Percentiles rank a stretch among this genome's conserved stretches.
These are phyloP conservation scores for Corniculantispora saksenae DNA, from an alignment of 2,329 filamentous ascomycete species.

Conservation along the genomic window DNA sequence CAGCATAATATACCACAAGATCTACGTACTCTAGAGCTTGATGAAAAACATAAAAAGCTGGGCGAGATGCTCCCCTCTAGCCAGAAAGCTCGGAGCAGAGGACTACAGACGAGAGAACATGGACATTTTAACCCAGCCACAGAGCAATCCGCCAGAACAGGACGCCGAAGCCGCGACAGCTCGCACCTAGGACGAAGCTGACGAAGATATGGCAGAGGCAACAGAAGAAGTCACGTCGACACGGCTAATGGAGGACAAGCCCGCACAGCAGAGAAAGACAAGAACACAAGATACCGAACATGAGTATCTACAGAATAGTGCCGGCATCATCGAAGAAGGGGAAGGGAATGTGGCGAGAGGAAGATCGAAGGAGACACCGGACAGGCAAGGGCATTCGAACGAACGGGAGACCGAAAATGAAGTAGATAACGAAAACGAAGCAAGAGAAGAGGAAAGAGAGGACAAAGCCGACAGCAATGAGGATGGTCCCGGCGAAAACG, in stretches of 20 bases:
- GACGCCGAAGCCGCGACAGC: not conserved
- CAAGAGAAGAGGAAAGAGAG: not conserved
- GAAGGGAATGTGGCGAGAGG: not conserved
- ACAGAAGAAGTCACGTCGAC: not conserved
- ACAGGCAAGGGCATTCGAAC: not conserved
- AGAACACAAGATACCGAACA: not conserved
- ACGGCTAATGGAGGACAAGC: not conserved
- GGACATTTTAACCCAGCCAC: not conserved
- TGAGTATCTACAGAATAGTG: not conserved
- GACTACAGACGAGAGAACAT: slow-evolving; percentile 2
- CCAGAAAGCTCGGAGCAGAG: not conserved
- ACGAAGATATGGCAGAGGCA: not conserved
- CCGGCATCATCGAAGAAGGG: not conserved
- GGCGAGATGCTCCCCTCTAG: not conserved
- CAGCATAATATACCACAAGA: not conserved
- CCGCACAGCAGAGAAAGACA: not conserved
- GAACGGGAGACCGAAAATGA: not conserved
- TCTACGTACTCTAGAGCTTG: not conserved
- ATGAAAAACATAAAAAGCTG: not conserved
- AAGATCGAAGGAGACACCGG: not conserved
- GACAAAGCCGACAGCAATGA: not conserved
- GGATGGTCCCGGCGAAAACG: not conserved
- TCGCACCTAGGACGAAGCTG: not conserved
- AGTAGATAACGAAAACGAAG: not conserved
- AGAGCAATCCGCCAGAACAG: not conserved